Base-by-base conservation (phyloP, 108 stramenopile genomes). In the Nitzschia sp. region DNA sequence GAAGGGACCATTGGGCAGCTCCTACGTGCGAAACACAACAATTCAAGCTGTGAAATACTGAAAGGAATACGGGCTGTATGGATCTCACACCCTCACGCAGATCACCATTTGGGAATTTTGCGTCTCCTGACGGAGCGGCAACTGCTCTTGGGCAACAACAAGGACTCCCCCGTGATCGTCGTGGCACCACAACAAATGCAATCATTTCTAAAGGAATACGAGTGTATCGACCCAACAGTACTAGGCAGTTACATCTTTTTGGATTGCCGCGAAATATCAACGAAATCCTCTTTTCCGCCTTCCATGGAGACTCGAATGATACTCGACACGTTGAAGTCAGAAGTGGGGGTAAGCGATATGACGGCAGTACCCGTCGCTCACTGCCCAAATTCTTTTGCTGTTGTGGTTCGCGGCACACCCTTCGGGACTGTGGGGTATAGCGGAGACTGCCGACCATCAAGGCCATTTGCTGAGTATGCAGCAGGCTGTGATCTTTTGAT, bases 1-100 rank as follows among this genome's bases (percentile, higher is more conserved):
- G 98, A 98, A 81, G 97, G 97, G 25, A 95, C 96, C 7, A 67
- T 93, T 1, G 95, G 94, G 2, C 98, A 99, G 76, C 77, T 99
- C 7, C 39, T 93, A 11, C 83, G 86, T n/a, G 81, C 85, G 12
- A 65, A 70, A 67, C 82, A 75, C 17, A 24, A 66, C 26, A 40
- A 61, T 26, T 21, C n/a, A 15, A 42, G 14, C 8, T 3, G 53
- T 20, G 15, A 63, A 1, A 34, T 69, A 0, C 42, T 89, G 10
- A 63, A 64, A 20, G 57, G 70, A 11, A 90, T 98, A 44, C 81
- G 86, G 60, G 88, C 91, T 38, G 91, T 96, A 15, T 98, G 96
- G 96, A 94, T 99, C 22, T 94, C 94, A 29, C 98, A 99, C 72
- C 92, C 90, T 26, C 98, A 99, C 72, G 98, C 98, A 3, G 98